Base-by-base conservation (phyloP, 202 grass and related monocot species). In the Schoenoplectus triqueter region DNA sequence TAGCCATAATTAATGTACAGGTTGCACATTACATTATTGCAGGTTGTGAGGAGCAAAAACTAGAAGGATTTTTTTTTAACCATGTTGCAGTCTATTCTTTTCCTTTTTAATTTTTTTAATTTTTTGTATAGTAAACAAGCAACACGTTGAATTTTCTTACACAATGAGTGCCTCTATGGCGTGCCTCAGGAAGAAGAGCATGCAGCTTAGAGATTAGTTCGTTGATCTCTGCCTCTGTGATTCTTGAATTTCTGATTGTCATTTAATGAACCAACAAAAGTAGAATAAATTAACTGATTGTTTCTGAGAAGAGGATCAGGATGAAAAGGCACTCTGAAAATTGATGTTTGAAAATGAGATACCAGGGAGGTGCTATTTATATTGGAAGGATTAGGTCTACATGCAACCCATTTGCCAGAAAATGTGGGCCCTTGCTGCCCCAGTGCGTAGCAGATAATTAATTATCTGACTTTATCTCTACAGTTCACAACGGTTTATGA, bases 201-300 rank as follows among this genome's bases (percentile, higher is more conserved):
- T 92, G 88, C 1, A 95, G 90, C 90, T 90, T 95, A 54, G 90
- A 88, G 85, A 95, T 78, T 68, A 95, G 92, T 79, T 92, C 92
- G 6, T 45, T 50, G 76, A 92, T 95, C 92, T 92, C 88, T 84
- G 89, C 92, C 61, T 92, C 92, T 6, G 87, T 87, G 78, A 95
- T 90, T 71, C 76, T 79, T 8, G 86, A 73, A 20, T 41, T 49
- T 45, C 59, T 49, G 57, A 44, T 66, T 49, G 59, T 56, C 81
- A 83, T 83, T 52, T 5, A 44, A 45, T 18, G 31, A 61, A 42
- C 14, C 51, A 45, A 59, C 52, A n/a, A 78, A 78, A 60, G 13
- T 11, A 62, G 6, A 64, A 50, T 45, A 10, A 66, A 21, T 3
- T 22, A 66, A 22, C 2, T 66, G 65, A 69, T 52, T 22, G 5